Percentiles rank a stretch among this genome's conserved stretches.
Conservation (phyloP, 2,329 filamentous ascomycete genomes). For the Cercospora citrullina region DNA sequence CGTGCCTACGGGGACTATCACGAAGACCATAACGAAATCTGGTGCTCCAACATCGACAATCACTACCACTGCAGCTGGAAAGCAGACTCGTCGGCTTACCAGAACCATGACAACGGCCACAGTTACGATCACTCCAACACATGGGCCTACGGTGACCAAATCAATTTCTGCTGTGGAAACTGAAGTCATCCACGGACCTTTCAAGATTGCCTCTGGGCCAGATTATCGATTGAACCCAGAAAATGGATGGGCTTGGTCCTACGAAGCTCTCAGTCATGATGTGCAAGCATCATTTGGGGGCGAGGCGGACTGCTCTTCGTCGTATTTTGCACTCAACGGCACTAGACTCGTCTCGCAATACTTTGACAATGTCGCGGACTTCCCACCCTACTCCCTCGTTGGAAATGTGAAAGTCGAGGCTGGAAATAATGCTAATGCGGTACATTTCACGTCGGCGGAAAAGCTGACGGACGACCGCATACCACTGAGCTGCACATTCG, state of each 20-base stretch:
- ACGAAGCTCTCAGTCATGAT: neutral
- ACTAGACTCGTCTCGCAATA: constrained; percentile 1
- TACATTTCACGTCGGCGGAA: neutral
- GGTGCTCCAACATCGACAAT: constrained; percentile 3
- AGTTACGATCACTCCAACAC: neutral
- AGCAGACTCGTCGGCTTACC: constrained; percentile 3
- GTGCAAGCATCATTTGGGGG: neutral
- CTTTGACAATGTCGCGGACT: neutral
- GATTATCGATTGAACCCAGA: constrained; percentile 1
- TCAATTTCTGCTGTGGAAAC: constrained; percentile 1
- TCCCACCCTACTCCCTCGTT: constrained; percentile 16
- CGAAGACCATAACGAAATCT: neutral
- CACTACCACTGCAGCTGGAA: neutral
- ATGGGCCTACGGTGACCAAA: neutral
- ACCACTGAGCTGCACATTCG: constrained; percentile 5
- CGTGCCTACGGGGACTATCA: neutral
- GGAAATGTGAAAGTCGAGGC: neutral
- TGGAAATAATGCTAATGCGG: neutral
- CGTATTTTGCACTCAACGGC: constrained; percentile 9
- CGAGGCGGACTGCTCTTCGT: neutral
- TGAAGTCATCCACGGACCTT: neutral
- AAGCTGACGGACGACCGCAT: neutral
- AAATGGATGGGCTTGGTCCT: constrained; percentile 1
- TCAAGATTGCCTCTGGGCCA: constrained; percentile 1
- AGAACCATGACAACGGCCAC: constrained; percentile 7